Evolutionary conservation across 2,329 filamentous ascomycete genomes (phyloP), one percentile per base, ranked within the genome.

Genomic region (Stenocarpella maydis): DNA sequence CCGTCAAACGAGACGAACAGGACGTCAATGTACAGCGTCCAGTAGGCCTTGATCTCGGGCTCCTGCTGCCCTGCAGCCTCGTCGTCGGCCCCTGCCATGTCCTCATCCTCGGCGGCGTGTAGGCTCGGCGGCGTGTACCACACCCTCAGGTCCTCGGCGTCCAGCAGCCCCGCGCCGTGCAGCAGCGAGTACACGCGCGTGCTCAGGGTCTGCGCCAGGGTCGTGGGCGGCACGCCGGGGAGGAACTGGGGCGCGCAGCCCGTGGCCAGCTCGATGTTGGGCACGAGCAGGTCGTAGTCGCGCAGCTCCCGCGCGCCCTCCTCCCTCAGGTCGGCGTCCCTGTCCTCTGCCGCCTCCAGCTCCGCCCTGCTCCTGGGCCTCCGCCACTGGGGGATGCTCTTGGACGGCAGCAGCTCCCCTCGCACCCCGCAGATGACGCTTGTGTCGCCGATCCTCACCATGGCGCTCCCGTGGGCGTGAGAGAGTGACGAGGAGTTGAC

Each of bases 21-120:
- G n/a, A 98, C 86, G 77, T 98, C 95, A 73, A 99, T 92, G 80
- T 97, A 98, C 24, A 99, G 88, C 12, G 93, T 91, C 96, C 95
- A 99, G 80, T 97, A 98, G 0, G 92, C 96, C 78, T 92, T 95
- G 14, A 95, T 80, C 69, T 80, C 78, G 43, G 78, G 79, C 65
- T 78, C 47, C 52, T 49, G 39, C 64, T 41, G 71, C 41, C 66
- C 71, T 9, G 68, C 71, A 41, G 68, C 68, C 8, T 63, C 76
- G 6, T 82, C 80, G 6, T 82, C 80, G 14, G 78, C 80, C 81
- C 78, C 4, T 83, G 9, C 78, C 67, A 82, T 80, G 2, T 53
- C 26, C 4, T 84, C 83, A 26, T 86, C 83, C 19, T 84, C 82
- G 19, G 80, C 82, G 31, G 83, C 79, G 21, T 82, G 81, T 69